These are phyloP conservation scores for Neurospora sp. DNA, from an alignment of 495 filamentous ascomycete genomes.

Conservation along the genomic window DNA sequence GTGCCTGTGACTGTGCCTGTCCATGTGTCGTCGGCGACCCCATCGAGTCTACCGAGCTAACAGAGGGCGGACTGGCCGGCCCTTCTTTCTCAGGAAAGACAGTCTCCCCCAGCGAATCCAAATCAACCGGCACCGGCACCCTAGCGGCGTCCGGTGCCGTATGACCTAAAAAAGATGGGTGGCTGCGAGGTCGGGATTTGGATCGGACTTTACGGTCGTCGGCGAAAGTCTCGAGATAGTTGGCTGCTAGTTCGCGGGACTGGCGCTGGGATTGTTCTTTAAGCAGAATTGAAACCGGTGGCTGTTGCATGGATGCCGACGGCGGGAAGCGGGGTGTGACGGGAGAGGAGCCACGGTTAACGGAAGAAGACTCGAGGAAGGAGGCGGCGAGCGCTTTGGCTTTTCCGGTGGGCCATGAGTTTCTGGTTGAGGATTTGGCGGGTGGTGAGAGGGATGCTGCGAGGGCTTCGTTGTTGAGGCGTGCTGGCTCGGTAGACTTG, in stretches of 20 bases:
- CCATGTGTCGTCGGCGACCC: neutral
- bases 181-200: neutral
- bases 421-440: neutral
- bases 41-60: neutral
- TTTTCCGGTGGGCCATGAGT: neutral
- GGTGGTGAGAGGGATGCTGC: neutral
- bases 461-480: neutral
- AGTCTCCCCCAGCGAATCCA: neutral
- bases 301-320: neutral
- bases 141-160: neutral
- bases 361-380: neutral
- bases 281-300: neutral
- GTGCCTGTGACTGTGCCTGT: neutral
- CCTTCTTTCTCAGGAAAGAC: neutral
- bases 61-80: neutral
- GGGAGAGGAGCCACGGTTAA: neutral
- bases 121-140: neutral
- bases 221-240: neutral
- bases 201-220: neutral
- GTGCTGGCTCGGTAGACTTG: slow-evolving; percentile 1
- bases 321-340: neutral
- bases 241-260: neutral
- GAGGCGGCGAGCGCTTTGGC: neutral
- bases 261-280: neutral
- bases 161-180: neutral